Evolutionary conservation across 495 filamentous ascomycete species (phyloP), one percentile per base, ranked within the genome.

Genomic region (Halenospora varia): DNA sequence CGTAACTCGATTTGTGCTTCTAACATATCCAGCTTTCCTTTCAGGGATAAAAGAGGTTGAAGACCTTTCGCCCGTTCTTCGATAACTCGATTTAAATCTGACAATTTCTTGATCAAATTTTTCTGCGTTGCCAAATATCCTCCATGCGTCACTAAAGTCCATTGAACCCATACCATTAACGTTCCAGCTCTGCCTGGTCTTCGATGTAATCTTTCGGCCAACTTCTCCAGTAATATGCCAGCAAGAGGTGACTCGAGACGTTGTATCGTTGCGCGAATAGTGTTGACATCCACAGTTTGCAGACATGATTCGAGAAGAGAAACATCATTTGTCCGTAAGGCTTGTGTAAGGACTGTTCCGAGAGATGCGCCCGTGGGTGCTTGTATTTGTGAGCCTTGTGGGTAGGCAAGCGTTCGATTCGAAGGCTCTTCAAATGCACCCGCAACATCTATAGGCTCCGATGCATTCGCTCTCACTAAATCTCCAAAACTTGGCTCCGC

Each of bases 161-260:
- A 96, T 71, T 97, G 90, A 45, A 97, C 87, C 94, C 94, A 98
- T 15, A 88, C 82, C 77, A 96, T 92, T n/a, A 98, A 82, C 60
- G 83, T 88, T 25, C 90, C 90, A 15, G 94, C 92, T 51, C 94
- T 83, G 22, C 92, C 94, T 3, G 94, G 94, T 19, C 89, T 82
- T 58, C 88, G 82, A 64, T 96, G 87, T 69, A 98, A 82, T 61
- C 91, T 84, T 65, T 95, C 88, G 11, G 94, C 89, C 26, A 98
- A 81, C 64, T 87, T 88, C 66, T 88, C 83, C 48, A 97, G 81
- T 23, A 98, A 79, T 11, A 71, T 80, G 13, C 84, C 82, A 4
- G 91, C 92, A 39, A 96, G 82, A 1, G 84, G 78, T 10, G 94
- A 95, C 61, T 92, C 90, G 35, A 98, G 81, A 49, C 92, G 85